These are phyloP conservation scores for Phyllosticta capitalensis DNA, from an alignment of 2,329 filamentous ascomycete genomes.

Conservation along the genomic window DNA sequence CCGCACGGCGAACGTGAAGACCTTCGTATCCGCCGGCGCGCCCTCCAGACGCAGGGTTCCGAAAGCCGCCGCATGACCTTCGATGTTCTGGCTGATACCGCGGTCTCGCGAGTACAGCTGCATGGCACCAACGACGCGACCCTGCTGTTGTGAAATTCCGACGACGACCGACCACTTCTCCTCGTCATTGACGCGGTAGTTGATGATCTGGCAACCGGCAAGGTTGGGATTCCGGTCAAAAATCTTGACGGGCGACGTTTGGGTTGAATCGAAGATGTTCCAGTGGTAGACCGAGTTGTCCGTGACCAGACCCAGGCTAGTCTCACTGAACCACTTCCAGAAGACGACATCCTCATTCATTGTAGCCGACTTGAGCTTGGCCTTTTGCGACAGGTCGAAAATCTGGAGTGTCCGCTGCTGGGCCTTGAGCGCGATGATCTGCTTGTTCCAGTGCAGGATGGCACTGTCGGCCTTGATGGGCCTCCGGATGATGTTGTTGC, in stretches of 20 bases:
- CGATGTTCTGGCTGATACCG: slow-evolving; percentile 94
- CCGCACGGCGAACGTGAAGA: slow-evolving; percentile 94
- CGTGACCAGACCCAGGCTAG: slow-evolving; percentile 79
- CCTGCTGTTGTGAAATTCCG: slow-evolving; percentile 87
- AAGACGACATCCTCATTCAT: slow-evolving; percentile 98
- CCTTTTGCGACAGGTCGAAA: slow-evolving; percentile 86
- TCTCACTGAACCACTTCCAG: slow-evolving; percentile 98
- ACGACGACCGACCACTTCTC: slow-evolving; percentile 98
- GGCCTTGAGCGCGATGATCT: slow-evolving; percentile 94
- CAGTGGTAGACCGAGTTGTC: slow-evolving; percentile 91
- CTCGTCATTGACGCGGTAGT: slow-evolving; percentile 91
- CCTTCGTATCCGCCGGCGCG: slow-evolving; percentile 80
- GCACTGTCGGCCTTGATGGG: slow-evolving; percentile 99
- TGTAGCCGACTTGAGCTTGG: slow-evolving; percentile 90
- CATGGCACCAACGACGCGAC: slow-evolving; percentile 90
- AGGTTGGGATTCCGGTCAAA: slow-evolving; percentile 93
- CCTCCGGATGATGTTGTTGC: slow-evolving; percentile 87
- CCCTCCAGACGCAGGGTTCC: slow-evolving; percentile 83
- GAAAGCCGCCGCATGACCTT: slow-evolving; percentile 93
- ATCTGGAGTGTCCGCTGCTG: slow-evolving; percentile 93
- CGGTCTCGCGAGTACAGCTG: slow-evolving; percentile 95
- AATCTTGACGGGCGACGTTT: slow-evolving; percentile 70
- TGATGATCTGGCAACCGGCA: slow-evolving; percentile 93
- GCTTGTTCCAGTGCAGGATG: slow-evolving; percentile 96
- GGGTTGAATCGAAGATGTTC: slow-evolving; percentile 83